Base-by-base conservation (phyloP, 2,329 filamentous ascomycete genomes). In the Geosmithia flava region DNA sequence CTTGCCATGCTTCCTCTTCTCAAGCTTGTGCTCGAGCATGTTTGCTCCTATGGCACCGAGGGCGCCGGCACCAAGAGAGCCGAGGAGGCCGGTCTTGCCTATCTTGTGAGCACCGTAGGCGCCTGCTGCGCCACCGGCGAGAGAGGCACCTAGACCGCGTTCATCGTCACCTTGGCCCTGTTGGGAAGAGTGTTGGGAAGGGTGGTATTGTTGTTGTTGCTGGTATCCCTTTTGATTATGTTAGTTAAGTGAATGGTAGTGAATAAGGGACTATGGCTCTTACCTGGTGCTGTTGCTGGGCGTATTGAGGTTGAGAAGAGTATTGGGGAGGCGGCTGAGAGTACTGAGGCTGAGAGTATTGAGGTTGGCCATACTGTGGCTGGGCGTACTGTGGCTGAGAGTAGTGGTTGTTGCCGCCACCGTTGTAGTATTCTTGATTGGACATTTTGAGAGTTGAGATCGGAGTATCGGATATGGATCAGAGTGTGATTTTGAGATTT, bases 21-120 rank as follows among this genome's bases (percentile, higher is more conserved):
- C 52, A 52, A 60, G 61, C 52, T 61, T 64, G 57, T 71, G 58
- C 60, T 73, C 71, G 7, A 77, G 51, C 39, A 71, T 54, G 50
- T 78, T 78, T 1, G 76, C 76, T 3, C 70, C 72, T n/a, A 79
- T 66, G 1, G 75, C 74, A 33, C 76, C 76, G 16, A 68, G 71
- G 1, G 74, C 65, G 0, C 70, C 66, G 11, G 72, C 74, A 7
- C 68, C 73, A 2, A 77, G 56, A 2, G 71, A 75, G 20, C 72
- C 71, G 23, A 79, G 56, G 37, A 70, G 52, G 17, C 76, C 75
- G 10, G 47, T 44, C 27, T 71, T 72, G 13, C 75, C 76, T 19
- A 74, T 61, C 53, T 74, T 70, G 59, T 77, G 70, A 0, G 73
- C 75, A 0, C 74, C 65, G 55, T 69, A 77, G 7, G 70, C 75